These are phyloP conservation scores for Guadua angustifolia DNA, from an alignment of 176 grass and related monocot species.

Conservation along the genomic window DNA sequence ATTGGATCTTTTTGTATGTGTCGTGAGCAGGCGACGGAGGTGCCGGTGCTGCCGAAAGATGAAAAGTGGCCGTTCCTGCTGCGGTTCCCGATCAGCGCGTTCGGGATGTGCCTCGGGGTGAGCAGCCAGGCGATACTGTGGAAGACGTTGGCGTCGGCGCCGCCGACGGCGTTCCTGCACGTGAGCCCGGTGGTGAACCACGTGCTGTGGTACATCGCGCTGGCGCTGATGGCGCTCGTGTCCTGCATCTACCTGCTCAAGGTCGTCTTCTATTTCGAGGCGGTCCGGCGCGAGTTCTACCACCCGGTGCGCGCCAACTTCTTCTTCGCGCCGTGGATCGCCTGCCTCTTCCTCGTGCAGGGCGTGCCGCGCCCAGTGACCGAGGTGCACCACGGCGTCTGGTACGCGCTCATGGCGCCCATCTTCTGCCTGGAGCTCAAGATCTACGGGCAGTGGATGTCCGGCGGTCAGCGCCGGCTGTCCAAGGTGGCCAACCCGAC, in stretches of 20 bases:
- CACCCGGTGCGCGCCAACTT: constrained; percentile 93
- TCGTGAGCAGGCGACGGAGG: constrained; percentile 62
- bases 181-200: constrained; percentile 61
- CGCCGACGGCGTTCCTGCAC: constrained; percentile 65
- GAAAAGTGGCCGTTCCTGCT: constrained; percentile 95
- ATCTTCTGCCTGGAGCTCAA: constrained; percentile 91
- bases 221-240: constrained; percentile 56
- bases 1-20: background rate
- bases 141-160: constrained; percentile 69
- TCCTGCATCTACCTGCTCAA: constrained; percentile 77
- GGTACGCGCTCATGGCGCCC: constrained; percentile 85
- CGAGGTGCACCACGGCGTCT: constrained; percentile 44
- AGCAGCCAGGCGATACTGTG: constrained; percentile 91
- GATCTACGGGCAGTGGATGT: constrained; percentile 99
- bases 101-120: constrained; percentile 89
- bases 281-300: constrained; percentile 86
- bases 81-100: constrained; percentile 81
- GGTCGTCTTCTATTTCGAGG: constrained; percentile 89
- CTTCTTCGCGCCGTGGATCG: constrained; percentile 96
- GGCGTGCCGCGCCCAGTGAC: constrained; percentile 55
- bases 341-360: constrained; percentile 69
- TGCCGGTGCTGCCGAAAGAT: constrained; percentile 79
- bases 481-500: constrained; percentile 95
- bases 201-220: constrained; percentile 67
- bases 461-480: constrained; percentile 61